A percentile compares a stretch with the other conserved stretches of the same genome.
Evolutionary conservation across 1,284 basidiomycete species (phyloP).

Genomic region (Microbotryum violaceum): DNA sequence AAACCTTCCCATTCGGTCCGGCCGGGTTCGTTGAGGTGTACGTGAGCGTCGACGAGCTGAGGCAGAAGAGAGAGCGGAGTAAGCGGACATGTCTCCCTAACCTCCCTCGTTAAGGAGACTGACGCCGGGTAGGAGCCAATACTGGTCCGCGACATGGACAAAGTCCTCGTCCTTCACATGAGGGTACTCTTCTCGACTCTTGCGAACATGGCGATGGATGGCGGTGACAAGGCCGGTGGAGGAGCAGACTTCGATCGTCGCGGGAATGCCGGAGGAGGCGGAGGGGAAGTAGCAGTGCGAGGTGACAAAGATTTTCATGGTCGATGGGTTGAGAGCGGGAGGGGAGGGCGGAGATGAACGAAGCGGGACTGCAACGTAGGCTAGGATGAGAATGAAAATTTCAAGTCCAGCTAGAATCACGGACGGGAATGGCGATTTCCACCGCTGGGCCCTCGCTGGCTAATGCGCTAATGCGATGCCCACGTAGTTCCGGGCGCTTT

Average conservation of each 20-base stretch:
- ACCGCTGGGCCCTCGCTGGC: no score
- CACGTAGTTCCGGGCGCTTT: no score
- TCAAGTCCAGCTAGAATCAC: no score
- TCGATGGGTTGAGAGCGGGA: background rate
- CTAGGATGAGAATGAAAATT: no score
- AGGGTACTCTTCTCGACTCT: slow-evolving; percentile 13
- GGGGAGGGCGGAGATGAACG: background rate
- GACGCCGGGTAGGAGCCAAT: slow-evolving; percentile 61
- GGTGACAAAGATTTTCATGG: background rate
- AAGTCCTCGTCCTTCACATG: slow-evolving; percentile 41
- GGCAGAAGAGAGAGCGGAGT: background rate
- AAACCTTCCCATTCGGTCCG: slow-evolving; percentile 91
- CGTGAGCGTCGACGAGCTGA: slow-evolving; percentile 51
- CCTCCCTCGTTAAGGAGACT: no score
- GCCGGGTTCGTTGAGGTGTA: slow-evolving; percentile 77
- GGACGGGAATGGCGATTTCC: no score
- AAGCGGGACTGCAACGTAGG: no score
- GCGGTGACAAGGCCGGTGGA: slow-evolving; percentile 57
- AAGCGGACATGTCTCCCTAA: background rate
- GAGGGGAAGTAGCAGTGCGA: background rate
- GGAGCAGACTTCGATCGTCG: slow-evolving; percentile 43
- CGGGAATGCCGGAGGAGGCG: background rate
- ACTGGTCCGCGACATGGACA: slow-evolving; percentile 56
- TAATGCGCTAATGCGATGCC: no score
- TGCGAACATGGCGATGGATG: slow-evolving; percentile 40